Evolutionary conservation across 768 basidiomycete species (phyloP).

Genomic region (Suillus clintonianus): DNA sequence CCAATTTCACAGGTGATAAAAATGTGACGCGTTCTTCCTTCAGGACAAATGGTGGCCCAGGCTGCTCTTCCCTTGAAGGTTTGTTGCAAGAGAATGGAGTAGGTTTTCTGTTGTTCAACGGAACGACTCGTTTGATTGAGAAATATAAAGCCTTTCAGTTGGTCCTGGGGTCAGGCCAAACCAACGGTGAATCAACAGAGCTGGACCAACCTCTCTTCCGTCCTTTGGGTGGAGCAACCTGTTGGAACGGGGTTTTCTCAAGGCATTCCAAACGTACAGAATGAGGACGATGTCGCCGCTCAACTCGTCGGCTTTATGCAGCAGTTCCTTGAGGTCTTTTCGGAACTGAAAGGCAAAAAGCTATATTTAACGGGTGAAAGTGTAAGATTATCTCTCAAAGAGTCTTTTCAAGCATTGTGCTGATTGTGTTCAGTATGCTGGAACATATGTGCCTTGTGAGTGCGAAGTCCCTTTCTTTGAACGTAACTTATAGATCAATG

Average conservation of each 20-base stretch:
- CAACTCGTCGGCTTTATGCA: too few species aligned
- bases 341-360: too few species aligned
- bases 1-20: too few species aligned
- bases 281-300: constrained; percentile 59
- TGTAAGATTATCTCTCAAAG: too few species aligned
- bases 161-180: constrained; percentile 62
- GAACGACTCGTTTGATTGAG: constrained; percentile 17
- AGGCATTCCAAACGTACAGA: constrained; percentile 61
- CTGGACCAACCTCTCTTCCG: constrained; percentile 78
- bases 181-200: constrained; percentile 66
- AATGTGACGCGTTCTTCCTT: background rate
- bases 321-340: too few species aligned
- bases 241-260: constrained; percentile 80
- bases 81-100: constrained; percentile 78
- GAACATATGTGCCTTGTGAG: constrained; percentile 64
- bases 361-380: too few species aligned
- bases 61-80: constrained; percentile 74
- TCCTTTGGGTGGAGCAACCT: constrained; percentile 77
- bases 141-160: constrained; percentile 57
- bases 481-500: background rate
- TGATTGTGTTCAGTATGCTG: too few species aligned
- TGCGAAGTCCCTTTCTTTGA: background rate
- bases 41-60: constrained; percentile 82
- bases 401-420: too few species aligned
- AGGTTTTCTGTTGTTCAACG: constrained; percentile 20